Conservation (phyloP, 495 filamentous ascomycete species). For the Trichoderma asperelloides region DNA sequence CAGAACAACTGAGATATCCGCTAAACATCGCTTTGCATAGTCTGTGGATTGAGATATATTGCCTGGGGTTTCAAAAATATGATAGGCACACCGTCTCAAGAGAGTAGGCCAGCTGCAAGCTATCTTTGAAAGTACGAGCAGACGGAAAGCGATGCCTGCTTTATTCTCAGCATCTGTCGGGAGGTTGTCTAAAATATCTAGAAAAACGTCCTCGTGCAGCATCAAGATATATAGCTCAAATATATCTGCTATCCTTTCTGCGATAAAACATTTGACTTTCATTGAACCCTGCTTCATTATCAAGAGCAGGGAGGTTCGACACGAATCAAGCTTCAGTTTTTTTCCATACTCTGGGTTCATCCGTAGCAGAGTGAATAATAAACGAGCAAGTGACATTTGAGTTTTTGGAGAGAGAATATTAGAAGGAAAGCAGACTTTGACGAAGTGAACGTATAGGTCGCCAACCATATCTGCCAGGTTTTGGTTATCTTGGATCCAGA, state of each 20-base stretch:
- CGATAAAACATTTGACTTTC: constrained; percentile 66
- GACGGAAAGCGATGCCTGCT: constrained; percentile 79
- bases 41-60: constrained; percentile 49
- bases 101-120: constrained; percentile 75
- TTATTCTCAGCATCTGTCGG: constrained; percentile 58
- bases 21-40: constrained; percentile 64
- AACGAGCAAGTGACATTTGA: constrained; percentile 53
- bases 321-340: constrained; percentile 49
- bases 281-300: constrained; percentile 59
- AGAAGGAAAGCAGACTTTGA: constrained; percentile 52
- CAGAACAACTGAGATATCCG: constrained; percentile 54
- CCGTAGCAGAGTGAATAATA: constrained; percentile 60
- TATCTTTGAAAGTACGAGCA: constrained; percentile 64
- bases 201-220: constrained; percentile 71
- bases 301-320: constrained; percentile 63
- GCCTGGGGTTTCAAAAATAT: constrained; percentile 83
- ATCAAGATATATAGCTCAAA: constrained; percentile 72
- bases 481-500: constrained; percentile 50
- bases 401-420: constrained; percentile 56
- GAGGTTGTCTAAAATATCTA: constrained; percentile 64
- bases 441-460: constrained; percentile 74
- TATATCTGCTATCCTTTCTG: constrained; percentile 56
- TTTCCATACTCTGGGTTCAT: constrained; percentile 53
- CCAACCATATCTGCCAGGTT: constrained; percentile 53
- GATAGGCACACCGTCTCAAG: constrained; percentile 74